Evolutionary conservation across 148 eudicot species (phyloP), one percentile per base, ranked within the genome.

Genomic region (Fagopyrum esculentum): DNA sequence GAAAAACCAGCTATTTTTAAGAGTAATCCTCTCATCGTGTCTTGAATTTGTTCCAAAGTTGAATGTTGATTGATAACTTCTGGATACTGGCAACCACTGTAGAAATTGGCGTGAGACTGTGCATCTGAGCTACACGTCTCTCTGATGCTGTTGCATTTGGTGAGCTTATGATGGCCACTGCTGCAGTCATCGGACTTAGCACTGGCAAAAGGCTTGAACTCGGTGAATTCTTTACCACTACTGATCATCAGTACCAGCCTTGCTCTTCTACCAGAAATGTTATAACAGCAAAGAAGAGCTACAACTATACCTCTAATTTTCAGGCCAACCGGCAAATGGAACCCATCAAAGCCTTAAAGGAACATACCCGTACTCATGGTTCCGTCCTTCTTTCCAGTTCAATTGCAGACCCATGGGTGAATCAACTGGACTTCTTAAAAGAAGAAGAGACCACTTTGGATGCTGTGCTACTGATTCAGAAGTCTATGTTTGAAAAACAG

Each of bases 171-270:
- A 92, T 95, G 96, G 88, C 87, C 77, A 80, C 92, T 15, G 86
- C 97, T 80, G 97, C 96, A 76, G 89, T 93, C 77, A 80, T 94
- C 71, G 98, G 98, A 74, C 88, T 91, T 73, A 89, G 84, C 74
- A 74, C 96, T 66, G 98, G 96, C 63, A 84, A 90, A 81, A 87
- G 96, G 82, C 86, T 90, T 74, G 97, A 91, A 70, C 69, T 83
- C 35, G 55, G 82, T 0, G 97, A 89, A 49, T 91, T 85, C 80
- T 83, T 94, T 29, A 79, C 83, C 35, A 80, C 79, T 76, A 61
- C 75, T 54, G 84, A 78, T 56, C 90, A 91, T 74, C 85, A 80
- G 48, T 82, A 78, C 69, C 91, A 87, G 55, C 72, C 71, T 74
- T 35, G 40, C 3, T 70, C 78, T 73, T 78, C 83, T 43, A 70